A percentile compares a stretch with the other conserved stretches of the same genome.
Evolutionary conservation across 2,329 filamentous ascomycete genomes (phyloP).

Genomic region (Chaetomium sp.): DNA sequence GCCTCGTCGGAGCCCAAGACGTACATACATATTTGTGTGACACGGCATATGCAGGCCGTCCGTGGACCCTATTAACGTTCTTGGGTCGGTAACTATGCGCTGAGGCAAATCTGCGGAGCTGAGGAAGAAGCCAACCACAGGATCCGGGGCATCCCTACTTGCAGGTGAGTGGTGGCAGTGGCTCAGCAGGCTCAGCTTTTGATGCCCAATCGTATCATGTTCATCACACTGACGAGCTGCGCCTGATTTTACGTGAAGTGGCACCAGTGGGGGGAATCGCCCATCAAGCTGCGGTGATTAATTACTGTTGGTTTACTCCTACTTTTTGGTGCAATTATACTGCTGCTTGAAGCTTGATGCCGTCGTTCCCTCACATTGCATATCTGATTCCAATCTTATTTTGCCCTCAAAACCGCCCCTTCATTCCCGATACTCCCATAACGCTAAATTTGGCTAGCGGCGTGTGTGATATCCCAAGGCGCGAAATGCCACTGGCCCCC

Average conservation of each 20-base stretch:
- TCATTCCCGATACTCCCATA: neutral
- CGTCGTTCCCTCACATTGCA: neutral
- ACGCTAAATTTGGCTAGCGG: neutral
- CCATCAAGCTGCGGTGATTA: neutral
- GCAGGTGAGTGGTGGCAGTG: neutral
- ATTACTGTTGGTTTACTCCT: neutral
- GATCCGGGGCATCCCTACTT: neutral
- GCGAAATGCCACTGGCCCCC: neutral
- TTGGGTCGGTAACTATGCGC: neutral
- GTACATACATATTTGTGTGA: neutral
- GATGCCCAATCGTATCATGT: neutral
- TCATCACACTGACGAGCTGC: neutral
- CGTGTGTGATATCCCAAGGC: neutral
- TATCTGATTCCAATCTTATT: neutral
- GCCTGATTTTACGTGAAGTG: neutral
- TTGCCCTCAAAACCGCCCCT: neutral
- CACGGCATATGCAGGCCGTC: neutral
- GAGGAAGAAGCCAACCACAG: neutral
- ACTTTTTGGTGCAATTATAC: neutral
- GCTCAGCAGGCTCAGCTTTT: neutral
- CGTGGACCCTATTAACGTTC: neutral
- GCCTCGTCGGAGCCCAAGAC: neutral
- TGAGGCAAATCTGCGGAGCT: neutral
- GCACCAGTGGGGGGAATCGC: neutral
- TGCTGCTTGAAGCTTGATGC: neutral